phyloP scores from a whole-genome alignment of 2,329 filamentous ascomycete genomes.

The Botryosphaeria dothidea region DNA sequence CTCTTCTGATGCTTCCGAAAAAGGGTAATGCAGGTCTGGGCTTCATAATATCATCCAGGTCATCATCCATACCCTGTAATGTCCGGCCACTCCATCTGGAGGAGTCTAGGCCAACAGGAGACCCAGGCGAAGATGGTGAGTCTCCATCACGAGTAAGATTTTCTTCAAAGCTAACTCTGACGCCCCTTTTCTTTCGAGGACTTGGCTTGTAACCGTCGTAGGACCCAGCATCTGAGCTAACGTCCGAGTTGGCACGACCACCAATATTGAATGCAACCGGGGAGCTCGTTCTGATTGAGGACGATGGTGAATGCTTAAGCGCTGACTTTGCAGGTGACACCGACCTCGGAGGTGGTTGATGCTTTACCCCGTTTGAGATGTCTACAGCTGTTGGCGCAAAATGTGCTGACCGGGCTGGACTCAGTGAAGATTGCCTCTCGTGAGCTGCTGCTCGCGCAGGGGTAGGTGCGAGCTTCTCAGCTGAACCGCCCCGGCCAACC shows the following conservation, averaged over 20 bases:
- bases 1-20: constrained; percentile 72
- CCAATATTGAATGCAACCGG: constrained; percentile 21
- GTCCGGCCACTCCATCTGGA: constrained; percentile 46
- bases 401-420: constrained; percentile 67
- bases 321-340: constrained; percentile 77
- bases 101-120: constrained; percentile 26
- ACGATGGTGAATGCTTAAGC: constrained; percentile 64
- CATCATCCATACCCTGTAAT: constrained; percentile 53
- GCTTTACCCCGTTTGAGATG: constrained; percentile 56
- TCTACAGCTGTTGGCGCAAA: constrained; percentile 62
- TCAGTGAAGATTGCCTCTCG: constrained; percentile 48
- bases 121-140: constrained; percentile 8
- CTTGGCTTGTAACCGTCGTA: constrained; percentile 24
- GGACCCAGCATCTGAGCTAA: constrained; percentile 30
- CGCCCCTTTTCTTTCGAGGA: constrained; percentile 61
- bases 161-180: constrained; percentile 71
- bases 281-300: constrained; percentile 45
- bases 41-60: constrained; percentile 67
- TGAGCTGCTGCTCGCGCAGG: not conserved
- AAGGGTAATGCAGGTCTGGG: constrained; percentile 72
- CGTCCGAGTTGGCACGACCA: constrained; percentile 39
- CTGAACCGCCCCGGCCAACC: constrained; percentile 20
- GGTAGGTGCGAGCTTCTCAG: constrained; percentile 1
- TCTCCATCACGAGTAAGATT: constrained; percentile 48
- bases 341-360: constrained; percentile 70